Percentiles rank a stretch among this genome's conserved stretches.
Evolutionary conservation across 257 asterid genomes (phyloP).

Genomic region (Solanum chmielewskii): DNA sequence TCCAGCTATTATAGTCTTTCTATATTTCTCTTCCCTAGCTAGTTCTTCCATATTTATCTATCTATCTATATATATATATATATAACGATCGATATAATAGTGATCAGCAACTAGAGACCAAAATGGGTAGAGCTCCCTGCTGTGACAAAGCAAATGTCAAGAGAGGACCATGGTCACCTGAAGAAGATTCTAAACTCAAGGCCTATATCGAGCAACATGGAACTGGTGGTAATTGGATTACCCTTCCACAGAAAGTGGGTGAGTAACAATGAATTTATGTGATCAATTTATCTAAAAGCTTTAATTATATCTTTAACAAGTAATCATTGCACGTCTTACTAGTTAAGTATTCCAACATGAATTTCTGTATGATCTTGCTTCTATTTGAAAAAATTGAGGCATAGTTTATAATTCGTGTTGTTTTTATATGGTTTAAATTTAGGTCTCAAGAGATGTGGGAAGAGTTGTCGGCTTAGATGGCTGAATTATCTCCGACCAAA

Average conservation of each 20-base stretch:
- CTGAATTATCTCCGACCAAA: constrained; percentile 33
- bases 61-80: neutral
- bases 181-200: constrained; percentile 32
- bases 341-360: neutral
- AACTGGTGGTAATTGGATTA: constrained; percentile 34
- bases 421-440: neutral
- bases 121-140: constrained; percentile 39
- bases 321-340: neutral
- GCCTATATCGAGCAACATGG: constrained; percentile 23
- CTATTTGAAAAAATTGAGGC: neutral
- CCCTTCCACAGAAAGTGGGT: constrained; percentile 32
- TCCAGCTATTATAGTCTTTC: constrained; percentile 26
- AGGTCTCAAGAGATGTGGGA: constrained; percentile 38
- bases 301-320: neutral
- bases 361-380: neutral
- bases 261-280: neutral
- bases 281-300: neutral
- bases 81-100: neutral
- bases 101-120: neutral
- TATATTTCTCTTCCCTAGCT: neutral
- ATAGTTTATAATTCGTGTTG: neutral
- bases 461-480: constrained; percentile 43
- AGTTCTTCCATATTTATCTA: neutral
- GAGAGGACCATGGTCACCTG: constrained; percentile 40
- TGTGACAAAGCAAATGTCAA: constrained; percentile 33